Percentiles rank a stretch among this genome's conserved stretches.
Evolutionary conservation across 2,329 filamentous ascomycete genomes (phyloP).

Genomic region (Berkeleyomyces basicola): DNA sequence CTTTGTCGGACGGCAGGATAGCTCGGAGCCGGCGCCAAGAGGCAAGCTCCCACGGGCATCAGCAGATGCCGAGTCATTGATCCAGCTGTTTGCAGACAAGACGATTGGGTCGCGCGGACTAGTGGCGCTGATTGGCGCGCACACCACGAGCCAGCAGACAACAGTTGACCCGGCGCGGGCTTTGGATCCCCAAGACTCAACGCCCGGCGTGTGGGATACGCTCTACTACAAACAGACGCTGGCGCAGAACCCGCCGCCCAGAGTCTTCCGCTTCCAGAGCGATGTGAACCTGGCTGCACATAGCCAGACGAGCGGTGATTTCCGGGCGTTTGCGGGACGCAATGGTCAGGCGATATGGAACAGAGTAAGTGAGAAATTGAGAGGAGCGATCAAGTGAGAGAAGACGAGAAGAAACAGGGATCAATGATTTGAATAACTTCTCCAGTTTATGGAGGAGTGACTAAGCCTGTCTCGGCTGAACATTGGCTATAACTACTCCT

Average conservation of each 20-base stretch:
- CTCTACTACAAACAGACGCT: conserved; percentile 31
- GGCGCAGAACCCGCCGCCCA: conserved; percentile 19
- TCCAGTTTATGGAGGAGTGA: background rate
- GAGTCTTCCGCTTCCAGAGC: conserved; percentile 27
- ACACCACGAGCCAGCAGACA: conserved; percentile 33
- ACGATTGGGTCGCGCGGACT: conserved; percentile 34
- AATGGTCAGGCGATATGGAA: conserved; percentile 26
- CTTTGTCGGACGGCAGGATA: conserved; percentile 35
- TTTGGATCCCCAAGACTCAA: conserved; percentile 33
- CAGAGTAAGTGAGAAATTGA: conserved; percentile 19
- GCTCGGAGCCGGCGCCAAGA: conserved; percentile 22
- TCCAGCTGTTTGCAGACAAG: conserved; percentile 34
- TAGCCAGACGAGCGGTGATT: conserved; percentile 22
- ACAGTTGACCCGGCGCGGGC: conserved; percentile 25
- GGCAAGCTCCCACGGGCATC: conserved; percentile 28
- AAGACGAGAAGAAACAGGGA: background rate
- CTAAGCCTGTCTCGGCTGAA: background rate
- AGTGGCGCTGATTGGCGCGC: conserved; percentile 37
- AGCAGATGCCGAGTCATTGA: conserved; percentile 30
- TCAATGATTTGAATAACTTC: background rate
- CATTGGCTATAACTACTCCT: background rate
- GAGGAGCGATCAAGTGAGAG: background rate
- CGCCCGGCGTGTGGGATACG: conserved; percentile 36
- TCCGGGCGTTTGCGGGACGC: conserved; percentile 22
- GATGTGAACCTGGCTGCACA: conserved; percentile 26